Percentiles rank a stretch among this genome's conserved stretches.
Conservation (phyloP, 2,329 filamentous ascomycete species). For the Bertia moriformis region DNA sequence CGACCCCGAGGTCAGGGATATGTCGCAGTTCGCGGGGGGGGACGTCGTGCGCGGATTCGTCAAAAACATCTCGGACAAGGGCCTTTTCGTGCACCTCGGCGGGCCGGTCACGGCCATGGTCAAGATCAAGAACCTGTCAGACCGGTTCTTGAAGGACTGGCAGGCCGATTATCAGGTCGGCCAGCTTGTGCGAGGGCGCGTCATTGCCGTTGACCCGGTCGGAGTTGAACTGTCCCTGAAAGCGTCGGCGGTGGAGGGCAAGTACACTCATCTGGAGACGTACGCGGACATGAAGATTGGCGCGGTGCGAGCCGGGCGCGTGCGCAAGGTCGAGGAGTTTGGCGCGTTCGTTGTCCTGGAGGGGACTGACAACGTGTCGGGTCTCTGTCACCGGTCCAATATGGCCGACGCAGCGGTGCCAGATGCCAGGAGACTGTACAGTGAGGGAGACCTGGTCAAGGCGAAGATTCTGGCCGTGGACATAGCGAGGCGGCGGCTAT, state of each 20-base stretch:
- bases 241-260: slow-evolving; percentile 64
- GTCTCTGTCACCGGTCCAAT: slow-evolving; percentile 80
- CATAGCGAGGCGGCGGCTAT: slow-evolving; percentile 61
- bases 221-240: slow-evolving; percentile 75
- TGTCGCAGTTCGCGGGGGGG: slow-evolving; percentile 59
- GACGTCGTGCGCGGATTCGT: slow-evolving; percentile 81
- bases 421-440: slow-evolving; percentile 80
- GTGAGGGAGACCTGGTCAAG: slow-evolving; percentile 79
- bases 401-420: slow-evolving; percentile 73
- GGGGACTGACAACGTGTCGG: slow-evolving; percentile 75
- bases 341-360: slow-evolving; percentile 89
- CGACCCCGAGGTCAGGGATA: slow-evolving; percentile 62
- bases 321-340: slow-evolving; percentile 87
- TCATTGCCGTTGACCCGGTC: slow-evolving; percentile 56
- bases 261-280: slow-evolving; percentile 60
- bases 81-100: slow-evolving; percentile 73
- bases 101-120: slow-evolving; percentile 71
- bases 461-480: slow-evolving; percentile 75
- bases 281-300: slow-evolving; percentile 67
- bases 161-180: slow-evolving; percentile 76
- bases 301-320: slow-evolving; percentile 73
- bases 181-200: slow-evolving; percentile 77
- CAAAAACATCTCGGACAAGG: slow-evolving; percentile 77
- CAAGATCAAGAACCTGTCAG: slow-evolving; percentile 75
- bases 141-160: slow-evolving; percentile 89